Percentiles rank a stretch among this genome's conserved stretches.
phyloP scores from a whole-genome alignment of 2,329 filamentous ascomycete genomes.

The Cladosporium sp. region DNA sequence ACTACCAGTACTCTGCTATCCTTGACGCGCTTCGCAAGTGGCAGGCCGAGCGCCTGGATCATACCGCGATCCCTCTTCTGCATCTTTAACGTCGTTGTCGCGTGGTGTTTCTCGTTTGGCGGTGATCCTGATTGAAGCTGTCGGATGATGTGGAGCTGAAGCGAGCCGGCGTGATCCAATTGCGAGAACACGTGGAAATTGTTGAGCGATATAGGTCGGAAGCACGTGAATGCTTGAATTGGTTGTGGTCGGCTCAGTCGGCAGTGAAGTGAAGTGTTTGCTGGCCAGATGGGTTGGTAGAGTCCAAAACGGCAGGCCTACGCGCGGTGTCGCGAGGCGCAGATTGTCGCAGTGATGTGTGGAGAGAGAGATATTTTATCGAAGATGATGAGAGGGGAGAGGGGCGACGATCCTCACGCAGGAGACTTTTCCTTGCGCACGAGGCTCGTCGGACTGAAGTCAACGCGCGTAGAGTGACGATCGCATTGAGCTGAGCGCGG shows the following conservation, averaged over 20 bases:
- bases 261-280: neutral
- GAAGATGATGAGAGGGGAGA: neutral
- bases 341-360: neutral
- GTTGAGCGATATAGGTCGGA: neutral
- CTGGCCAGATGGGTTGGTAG: neutral
- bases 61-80: conserved; percentile 44
- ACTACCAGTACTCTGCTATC: conserved; percentile 68
- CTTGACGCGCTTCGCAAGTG: conserved; percentile 47
- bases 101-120: neutral
- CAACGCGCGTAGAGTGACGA: conserved; percentile 5
- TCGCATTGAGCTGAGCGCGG: neutral
- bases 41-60: conserved; percentile 63
- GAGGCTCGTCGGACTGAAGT: conserved; percentile 9
- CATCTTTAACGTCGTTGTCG: conserved; percentile 31
- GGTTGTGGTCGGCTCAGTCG: neutral
- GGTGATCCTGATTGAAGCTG: neutral
- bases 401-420: conserved; percentile 7
- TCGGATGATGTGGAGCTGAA: neutral
- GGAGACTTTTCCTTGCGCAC: conserved; percentile 7
- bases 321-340: neutral
- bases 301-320: neutral
- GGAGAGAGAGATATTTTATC: neutral
- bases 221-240: neutral
- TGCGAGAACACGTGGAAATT: neutral
- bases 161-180: neutral